Evolutionary conservation across 352 stramenopile species (phyloP).

Genomic region (Globisporangium barbulae): DNA sequence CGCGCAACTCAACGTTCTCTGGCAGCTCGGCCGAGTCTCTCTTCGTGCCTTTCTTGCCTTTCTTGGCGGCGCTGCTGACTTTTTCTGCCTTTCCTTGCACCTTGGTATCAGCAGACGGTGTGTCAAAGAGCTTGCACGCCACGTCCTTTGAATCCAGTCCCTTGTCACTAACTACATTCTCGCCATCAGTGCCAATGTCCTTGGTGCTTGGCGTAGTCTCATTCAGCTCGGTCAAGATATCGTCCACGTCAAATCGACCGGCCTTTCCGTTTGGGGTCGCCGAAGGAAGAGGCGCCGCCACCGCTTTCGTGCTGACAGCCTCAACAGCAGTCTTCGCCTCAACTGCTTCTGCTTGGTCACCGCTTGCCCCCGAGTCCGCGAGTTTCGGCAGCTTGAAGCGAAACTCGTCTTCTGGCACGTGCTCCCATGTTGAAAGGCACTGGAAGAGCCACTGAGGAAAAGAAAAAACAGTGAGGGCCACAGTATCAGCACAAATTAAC

Average conservation of each 20-base stretch:
- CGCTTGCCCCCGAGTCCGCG: not conserved
- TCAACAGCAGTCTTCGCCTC: not conserved
- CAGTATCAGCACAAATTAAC: conserved; percentile 7
- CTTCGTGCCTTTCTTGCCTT: conserved; percentile 10
- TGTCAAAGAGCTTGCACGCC: conserved; percentile 55
- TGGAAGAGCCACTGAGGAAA: conserved; percentile 65
- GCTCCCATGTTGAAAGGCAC: conserved; percentile 62
- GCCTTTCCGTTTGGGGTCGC: conserved; percentile 26
- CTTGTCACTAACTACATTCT: not conserved
- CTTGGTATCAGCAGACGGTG: conserved; percentile 32
- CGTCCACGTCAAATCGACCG: conserved; percentile 52
- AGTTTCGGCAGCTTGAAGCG: conserved; percentile 26
- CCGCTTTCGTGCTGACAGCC: not conserved
- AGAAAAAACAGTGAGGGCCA: conserved; percentile 3
- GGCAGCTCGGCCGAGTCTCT: conserved; percentile 16
- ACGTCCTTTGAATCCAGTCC: conserved; percentile 29
- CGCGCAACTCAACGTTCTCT: conserved; percentile 33
- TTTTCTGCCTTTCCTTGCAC: conserved; percentile 5
- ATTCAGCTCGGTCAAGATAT: conserved; percentile 55
- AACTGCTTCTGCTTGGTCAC: conserved; percentile 4
- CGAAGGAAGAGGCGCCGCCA: conserved; percentile 1
- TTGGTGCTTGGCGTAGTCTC: conserved; percentile 32
- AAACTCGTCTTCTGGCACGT: conserved; percentile 54
- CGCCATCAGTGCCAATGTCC: conserved; percentile 26
- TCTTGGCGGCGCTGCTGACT: not conserved